phyloP scores from a whole-genome alignment of 2,329 filamentous ascomycete genomes.

The Exophiala spinifera region DNA sequence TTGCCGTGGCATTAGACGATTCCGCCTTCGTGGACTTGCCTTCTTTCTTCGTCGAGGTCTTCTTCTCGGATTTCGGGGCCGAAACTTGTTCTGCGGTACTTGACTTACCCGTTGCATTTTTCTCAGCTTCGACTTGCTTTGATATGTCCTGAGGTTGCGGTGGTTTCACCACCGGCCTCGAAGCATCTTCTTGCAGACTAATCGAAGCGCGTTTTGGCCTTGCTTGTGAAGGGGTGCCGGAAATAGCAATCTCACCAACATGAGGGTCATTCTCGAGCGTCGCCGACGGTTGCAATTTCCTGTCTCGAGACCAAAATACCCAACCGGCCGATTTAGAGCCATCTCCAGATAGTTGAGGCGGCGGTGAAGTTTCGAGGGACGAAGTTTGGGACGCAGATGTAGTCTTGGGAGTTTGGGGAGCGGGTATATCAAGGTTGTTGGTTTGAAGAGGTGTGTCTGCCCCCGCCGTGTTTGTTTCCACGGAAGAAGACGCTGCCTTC shows the following conservation, averaged over 20 bases:
- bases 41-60: conserved; percentile 32
- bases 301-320: conserved; percentile 33
- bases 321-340: conserved; percentile 24
- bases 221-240: conserved; percentile 28
- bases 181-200: conserved; percentile 25
- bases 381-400: conserved; percentile 21
- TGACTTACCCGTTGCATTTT: conserved; percentile 5
- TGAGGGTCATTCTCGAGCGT: conserved; percentile 22
- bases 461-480: not conserved
- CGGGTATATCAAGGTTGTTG: conserved; percentile 15
- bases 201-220: conserved; percentile 31
- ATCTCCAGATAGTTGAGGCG: conserved; percentile 24
- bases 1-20: conserved; percentile 28
- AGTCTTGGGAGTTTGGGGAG: conserved; percentile 23
- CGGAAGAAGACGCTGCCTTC: not conserved
- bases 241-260: conserved; percentile 27
- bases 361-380: conserved; percentile 23
- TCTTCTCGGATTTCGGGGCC: conserved; percentile 28
- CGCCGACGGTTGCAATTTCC: conserved; percentile 13
- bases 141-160: conserved; percentile 3
- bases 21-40: conserved; percentile 20
- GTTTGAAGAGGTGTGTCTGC: conserved; percentile 8
- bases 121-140: conserved; percentile 14
- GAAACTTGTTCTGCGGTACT: conserved; percentile 2
- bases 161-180: conserved; percentile 8